Evolutionary conservation across 257 asterid species (phyloP), one percentile per base, ranked within the genome.

Genomic region (Voacanga thouarsii): DNA sequence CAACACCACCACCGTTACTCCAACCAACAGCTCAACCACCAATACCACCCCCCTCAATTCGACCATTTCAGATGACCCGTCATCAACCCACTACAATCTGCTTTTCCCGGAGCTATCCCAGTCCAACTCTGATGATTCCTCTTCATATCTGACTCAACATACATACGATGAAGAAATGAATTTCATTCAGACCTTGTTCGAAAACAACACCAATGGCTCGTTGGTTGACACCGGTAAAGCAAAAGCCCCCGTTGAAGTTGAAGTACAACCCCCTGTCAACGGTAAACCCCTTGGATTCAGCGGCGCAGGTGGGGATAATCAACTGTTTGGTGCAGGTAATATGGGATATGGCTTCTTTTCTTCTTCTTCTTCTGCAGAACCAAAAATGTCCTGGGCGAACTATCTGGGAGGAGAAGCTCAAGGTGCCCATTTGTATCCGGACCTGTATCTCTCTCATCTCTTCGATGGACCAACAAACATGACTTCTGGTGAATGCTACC

Each of bases 171-270:
- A 93, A 61, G 96, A 91, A 74, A 74, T 89, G 85, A 60, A 75
- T 67, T 91, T 93, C 86, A 79, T 93, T 83, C 86, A 81, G 60
- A 83, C 37, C 56, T 30, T 88, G 24, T 90, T 90, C 60, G 88
- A 76, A 15, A 72, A 76, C 77, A 75, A 76, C 45, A 44, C 71
- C 5, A 41, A 19, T 10, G 76, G 9, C 53, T n/a, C 75, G 47
- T 41, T 12, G 11, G 30, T 15, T 18, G 80, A 79, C 5, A 33
- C 18, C 7, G 68, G 47, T 1, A 71, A 72, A 28, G 33, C 43
- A 5, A n/a, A 30, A 18, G 67, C 37, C 45, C 41, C 75, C 18
- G 23, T 1, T 24, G 70, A 60, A 43, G 18, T 26, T 45, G 50
- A 47, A 33, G 2, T 19, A 30, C 70, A 50, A 15, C 26, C 15